Percentiles rank a stretch among this genome's conserved stretches.
Evolutionary conservation across 257 asterid species (phyloP).

Genomic region (Eustoma russellianum): DNA sequence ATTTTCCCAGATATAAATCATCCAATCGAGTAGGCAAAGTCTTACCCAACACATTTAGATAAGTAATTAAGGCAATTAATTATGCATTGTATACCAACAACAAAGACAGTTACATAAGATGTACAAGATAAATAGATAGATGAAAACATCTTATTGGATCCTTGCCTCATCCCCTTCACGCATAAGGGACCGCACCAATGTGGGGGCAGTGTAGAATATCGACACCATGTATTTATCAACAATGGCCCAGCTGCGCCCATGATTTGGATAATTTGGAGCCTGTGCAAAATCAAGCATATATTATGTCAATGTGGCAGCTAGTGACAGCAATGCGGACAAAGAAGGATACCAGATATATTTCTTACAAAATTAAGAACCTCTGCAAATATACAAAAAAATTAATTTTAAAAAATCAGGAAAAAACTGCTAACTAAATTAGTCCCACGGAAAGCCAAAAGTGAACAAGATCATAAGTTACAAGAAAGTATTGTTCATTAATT

Average conservation of each 20-base stretch:
- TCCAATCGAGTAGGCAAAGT: no score
- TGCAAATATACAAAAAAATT: no score
- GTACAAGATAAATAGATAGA: slow-evolving; percentile 8
- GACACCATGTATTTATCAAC: slow-evolving; percentile 95
- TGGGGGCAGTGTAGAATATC: slow-evolving; percentile 92
- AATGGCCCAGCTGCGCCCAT: slow-evolving; percentile 97
- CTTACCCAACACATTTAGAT: no score
- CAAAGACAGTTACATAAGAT: no score
- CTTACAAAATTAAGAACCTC: background rate
- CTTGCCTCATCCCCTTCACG: slow-evolving; percentile 98
- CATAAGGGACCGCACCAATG: slow-evolving; percentile 92
- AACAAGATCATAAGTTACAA: no score
- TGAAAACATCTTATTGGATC: background rate
- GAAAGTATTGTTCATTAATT: no score
- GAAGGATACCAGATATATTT: background rate
- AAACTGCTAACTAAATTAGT: no score
- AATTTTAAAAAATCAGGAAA: no score
- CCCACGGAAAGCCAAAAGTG: no score
- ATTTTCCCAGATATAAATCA: no score
- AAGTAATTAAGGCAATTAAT: no score
- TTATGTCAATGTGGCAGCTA: slow-evolving; percentile 1
- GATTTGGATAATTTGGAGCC: slow-evolving; percentile 93
- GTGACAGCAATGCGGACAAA: background rate
- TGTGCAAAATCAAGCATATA: slow-evolving; percentile 20
- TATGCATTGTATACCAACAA: no score